Conservation (phyloP, 2,329 filamentous ascomycete genomes). For the Neurospora crassa region DNA sequence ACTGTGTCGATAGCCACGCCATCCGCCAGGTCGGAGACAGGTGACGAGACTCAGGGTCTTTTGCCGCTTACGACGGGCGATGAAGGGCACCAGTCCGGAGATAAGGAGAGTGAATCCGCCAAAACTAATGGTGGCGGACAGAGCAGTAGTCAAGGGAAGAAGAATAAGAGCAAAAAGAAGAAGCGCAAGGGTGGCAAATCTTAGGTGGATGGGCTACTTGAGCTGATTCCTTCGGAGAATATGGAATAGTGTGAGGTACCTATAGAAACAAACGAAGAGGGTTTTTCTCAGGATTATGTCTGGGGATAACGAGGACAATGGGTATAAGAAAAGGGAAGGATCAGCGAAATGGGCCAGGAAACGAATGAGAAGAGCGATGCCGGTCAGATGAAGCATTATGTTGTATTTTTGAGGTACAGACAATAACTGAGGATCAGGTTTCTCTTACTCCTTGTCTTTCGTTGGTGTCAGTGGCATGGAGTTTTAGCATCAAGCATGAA, state of each 20-base stretch:
- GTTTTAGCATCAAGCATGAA: background rate
- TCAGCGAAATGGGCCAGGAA: background rate
- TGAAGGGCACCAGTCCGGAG: slow-evolving; percentile 1
- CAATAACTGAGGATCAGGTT: background rate
- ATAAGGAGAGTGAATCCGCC: slow-evolving; percentile 1
- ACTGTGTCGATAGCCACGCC: background rate
- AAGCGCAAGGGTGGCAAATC: slow-evolving; percentile 19
- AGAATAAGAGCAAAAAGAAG: slow-evolving; percentile 19
- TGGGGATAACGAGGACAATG: background rate
- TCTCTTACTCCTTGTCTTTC: background rate
- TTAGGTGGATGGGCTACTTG: slow-evolving; percentile 14
- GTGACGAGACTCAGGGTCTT: slow-evolving; percentile 10
- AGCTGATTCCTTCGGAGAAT: slow-evolving; percentile 4
- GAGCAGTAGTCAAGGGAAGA: slow-evolving; percentile 4
- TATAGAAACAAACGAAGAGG: background rate
- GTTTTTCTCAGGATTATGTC: background rate
- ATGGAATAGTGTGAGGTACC: background rate
- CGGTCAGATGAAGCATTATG: background rate
- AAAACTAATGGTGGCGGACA: slow-evolving; percentile 5
- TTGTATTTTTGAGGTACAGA: background rate
- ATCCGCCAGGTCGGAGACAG: slow-evolving; percentile 5
- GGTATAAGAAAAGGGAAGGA: background rate
- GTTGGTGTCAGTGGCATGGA: background rate
- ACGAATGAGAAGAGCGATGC: background rate
- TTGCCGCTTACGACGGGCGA: slow-evolving; percentile 8